Base-by-base conservation (phyloP, 352 stramenopile genomes). In the Pythium utonaiense region DNA sequence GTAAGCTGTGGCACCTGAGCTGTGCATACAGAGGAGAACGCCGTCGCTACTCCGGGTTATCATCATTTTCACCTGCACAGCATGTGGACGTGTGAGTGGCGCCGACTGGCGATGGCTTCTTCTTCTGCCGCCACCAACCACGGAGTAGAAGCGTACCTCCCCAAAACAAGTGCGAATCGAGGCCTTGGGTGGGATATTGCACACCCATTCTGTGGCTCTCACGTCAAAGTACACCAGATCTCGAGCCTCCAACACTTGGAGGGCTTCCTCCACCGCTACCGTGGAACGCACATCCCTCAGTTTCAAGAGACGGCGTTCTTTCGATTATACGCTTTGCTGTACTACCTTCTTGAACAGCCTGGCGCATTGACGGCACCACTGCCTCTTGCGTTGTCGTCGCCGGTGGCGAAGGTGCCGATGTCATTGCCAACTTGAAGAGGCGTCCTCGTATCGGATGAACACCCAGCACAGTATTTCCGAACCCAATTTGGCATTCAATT, bases 141-240 rank as follows among this genome's bases (percentile, higher is more conserved):
- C 19, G 6, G 14, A 22, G 4, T 17, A 21, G 16, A 5, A 40
- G 48, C 30, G 3, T 57, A 90, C 78, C 53, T 81, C 68, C 25
- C 77, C 81, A 60, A 89, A 86, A 2, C 25, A 31, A 19, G 79
- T 89, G 28, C 62, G 63, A 48, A 91, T 78, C 10, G 44, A 25
- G 0, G 75, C 54, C 52, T 77, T 76, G 21, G 61, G 33, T 5
- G 75, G 69, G 21, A 91, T 71, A 0, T 54, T 71, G 21, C 69
- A 74, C 17, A 66, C 70, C 82, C 77, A 91, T 7, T 57, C 53
- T 33, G 65, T 60, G 12, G 67, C 53, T 14, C 57, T 59, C 1
- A 57, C 60, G 53, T 91, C 79, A 36, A 75, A 88, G 42, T 78
- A 75, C 19, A 89, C 77, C 47, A 74, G 52, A 50, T 86, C 70